Evolutionary conservation across 805 yeast genomes (phyloP), one percentile per base, ranked within the genome.

Genomic region (Candida methanosorbosa): DNA sequence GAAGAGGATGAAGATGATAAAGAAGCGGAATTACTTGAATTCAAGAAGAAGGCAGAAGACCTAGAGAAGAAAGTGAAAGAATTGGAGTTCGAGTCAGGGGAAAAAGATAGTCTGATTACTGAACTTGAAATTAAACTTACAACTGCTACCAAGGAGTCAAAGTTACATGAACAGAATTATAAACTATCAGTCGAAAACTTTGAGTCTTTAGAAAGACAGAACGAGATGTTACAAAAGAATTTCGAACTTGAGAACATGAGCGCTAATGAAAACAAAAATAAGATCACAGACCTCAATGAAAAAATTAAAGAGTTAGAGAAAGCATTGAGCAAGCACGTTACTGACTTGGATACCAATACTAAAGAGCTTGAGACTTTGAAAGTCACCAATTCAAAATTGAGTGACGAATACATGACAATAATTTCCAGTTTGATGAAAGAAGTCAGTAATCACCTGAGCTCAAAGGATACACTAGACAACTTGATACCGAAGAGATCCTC

Each of bases 41-140:
- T 27, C 9, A 40, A 37, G 19, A 38, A 33, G 4, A 34, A 36
- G 7, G 34, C 40, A 26, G 37, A 38, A 27, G 43, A 39, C 11
- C 31, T 40, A n/a, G 37, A 40, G 23, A n/a, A 32, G 7, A 13
- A 24, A 24, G n/a, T 5, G 46, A 39, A 14, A 43, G 43, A 28
- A 38, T 37, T 43, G 16, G 38, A 34, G 17, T 39, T 12, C 27
- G 5, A 27, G 19, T 9, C 23, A 5, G 6, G 5, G 18, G 17
- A 4, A 16, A 19, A 29, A 21, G 14, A 29, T 20, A 4, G 4
- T 4, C 13, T 20, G 18, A 21, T 21, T 8, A 4, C 11, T 8
- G 14, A 21, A 9, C 4, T 29, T n/a, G 23, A 21, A 21, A 21
- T 9, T 9, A 21, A 11, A 21, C 23, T 21, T 11, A 9, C 23